Conservation (phyloP, 176 grass and related monocot genomes). For the Zizania latifolia region DNA sequence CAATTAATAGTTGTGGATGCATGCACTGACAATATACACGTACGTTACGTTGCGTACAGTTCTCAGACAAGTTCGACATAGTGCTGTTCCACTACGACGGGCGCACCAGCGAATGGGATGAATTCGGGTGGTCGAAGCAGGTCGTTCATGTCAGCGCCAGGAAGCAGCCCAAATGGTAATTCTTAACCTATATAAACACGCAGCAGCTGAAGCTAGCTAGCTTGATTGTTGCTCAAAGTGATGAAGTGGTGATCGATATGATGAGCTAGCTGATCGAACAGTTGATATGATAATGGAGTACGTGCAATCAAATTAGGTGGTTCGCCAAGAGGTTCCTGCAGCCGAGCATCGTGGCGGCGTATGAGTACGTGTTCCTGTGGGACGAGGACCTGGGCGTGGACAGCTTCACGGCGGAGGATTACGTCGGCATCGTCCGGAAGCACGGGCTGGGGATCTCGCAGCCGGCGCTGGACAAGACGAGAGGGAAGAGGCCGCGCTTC, state of each 20-base stretch:
- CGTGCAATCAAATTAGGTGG: no score
- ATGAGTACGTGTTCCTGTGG: conserved; percentile 51
- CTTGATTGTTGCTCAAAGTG: no score
- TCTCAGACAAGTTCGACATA: not conserved
- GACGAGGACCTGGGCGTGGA: conserved; percentile 31
- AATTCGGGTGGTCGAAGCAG: conserved; percentile 40
- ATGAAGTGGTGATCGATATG: no score
- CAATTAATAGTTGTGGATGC: no score
- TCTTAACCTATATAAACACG: no score
- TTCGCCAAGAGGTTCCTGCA: conserved; percentile 52
- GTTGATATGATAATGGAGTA: no score
- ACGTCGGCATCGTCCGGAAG: conserved; percentile 1
- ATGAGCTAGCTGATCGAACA: no score
- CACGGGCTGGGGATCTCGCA: conserved; percentile 36
- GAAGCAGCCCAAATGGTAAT: conserved; percentile 39
- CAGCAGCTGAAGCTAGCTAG: no score
- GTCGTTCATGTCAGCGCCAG: conserved; percentile 34
- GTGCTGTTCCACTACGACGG: conserved; percentile 47
- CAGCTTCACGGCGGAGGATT: conserved; percentile 16
- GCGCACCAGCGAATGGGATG: conserved; percentile 18
- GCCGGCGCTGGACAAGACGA: conserved; percentile 11
- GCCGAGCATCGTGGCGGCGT: conserved; percentile 23
- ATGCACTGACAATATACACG: no score
- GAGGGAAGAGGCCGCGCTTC: not conserved
- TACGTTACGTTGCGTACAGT: conserved; percentile 18